Evolutionary conservation across 768 basidiomycete species (phyloP).

Genomic region (Antrodiella citrinella): DNA sequence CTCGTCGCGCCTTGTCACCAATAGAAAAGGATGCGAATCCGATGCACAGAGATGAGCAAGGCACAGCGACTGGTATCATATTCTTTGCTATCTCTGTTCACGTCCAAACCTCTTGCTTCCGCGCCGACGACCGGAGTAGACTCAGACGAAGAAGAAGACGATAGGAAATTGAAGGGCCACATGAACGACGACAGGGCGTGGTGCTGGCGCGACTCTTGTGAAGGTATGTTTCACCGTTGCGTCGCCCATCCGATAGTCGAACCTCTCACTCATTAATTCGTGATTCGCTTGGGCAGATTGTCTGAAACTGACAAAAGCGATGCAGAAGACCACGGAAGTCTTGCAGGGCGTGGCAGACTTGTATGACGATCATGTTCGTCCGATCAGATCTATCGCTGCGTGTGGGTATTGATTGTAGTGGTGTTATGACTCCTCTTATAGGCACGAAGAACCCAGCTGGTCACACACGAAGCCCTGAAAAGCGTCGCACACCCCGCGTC

Average conservation of each 20-base stretch:
- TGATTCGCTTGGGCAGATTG: no score
- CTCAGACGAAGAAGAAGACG: slow-evolving; percentile 33
- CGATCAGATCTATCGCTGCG: not conserved
- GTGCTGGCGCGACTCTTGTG: slow-evolving; percentile 80
- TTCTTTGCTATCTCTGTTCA: slow-evolving; percentile 66
- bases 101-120: slow-evolving; percentile 51
- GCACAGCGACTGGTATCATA: slow-evolving; percentile 69
- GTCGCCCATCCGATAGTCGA: no score
- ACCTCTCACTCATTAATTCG: no score
- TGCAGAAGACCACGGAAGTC: slow-evolving; percentile 69
- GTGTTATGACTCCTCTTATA: slow-evolving; percentile 22
- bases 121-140: slow-evolving; percentile 21
- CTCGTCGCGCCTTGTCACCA: not conserved
- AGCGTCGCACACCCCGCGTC: slow-evolving; percentile 68
- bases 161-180: slow-evolving; percentile 36
- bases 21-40: not conserved
- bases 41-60: slow-evolving; percentile 63
- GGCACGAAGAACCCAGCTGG: slow-evolving; percentile 67
- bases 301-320: slow-evolving; percentile 66
- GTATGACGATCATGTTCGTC: slow-evolving; percentile 68
- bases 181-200: slow-evolving; percentile 70
- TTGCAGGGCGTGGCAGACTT: slow-evolving; percentile 69
- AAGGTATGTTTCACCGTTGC: no score
- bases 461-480: slow-evolving; percentile 71
- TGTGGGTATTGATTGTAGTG: not conserved